Conservation (phyloP, 441 rosid species). For the Kokia cookei region DNA sequence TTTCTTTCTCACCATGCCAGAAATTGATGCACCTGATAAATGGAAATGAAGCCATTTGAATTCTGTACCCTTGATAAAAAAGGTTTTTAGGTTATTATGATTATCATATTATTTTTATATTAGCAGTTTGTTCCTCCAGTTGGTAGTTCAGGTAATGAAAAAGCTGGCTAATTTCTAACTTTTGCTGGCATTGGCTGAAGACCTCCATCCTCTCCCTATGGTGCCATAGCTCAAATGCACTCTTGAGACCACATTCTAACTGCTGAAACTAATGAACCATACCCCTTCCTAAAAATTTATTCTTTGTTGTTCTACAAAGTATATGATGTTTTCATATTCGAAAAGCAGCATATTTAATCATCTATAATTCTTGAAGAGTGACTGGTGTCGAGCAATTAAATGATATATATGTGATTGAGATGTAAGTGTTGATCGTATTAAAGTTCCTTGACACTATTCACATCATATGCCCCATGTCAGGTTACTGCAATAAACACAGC, state of each 20-base stretch:
- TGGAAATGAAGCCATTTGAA: background rate
- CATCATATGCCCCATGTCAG: slow-evolving; percentile 26
- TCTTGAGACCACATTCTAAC: background rate
- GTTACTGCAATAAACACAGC: slow-evolving; percentile 96
- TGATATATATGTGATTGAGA: background rate
- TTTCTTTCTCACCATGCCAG: background rate
- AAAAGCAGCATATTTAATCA: background rate
- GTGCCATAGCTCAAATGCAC: background rate
- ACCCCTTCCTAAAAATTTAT: background rate
- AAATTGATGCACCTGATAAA: background rate
- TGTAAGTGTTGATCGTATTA: background rate
- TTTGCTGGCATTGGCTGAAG: background rate
- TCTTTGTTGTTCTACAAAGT: background rate
- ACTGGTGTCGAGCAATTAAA: background rate
- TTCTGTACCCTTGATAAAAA: background rate
- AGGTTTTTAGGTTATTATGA: background rate
- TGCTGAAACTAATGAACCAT: background rate
- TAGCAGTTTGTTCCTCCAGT: background rate
- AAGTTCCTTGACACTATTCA: background rate
- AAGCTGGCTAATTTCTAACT: background rate
- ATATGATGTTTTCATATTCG: background rate
- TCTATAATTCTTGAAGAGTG: background rate
- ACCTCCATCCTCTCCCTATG: background rate
- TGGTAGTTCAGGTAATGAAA: background rate
- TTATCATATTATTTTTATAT: background rate